Base-by-base conservation (phyloP, 176 grass and related monocot species). In the Avena eriantha region DNA sequence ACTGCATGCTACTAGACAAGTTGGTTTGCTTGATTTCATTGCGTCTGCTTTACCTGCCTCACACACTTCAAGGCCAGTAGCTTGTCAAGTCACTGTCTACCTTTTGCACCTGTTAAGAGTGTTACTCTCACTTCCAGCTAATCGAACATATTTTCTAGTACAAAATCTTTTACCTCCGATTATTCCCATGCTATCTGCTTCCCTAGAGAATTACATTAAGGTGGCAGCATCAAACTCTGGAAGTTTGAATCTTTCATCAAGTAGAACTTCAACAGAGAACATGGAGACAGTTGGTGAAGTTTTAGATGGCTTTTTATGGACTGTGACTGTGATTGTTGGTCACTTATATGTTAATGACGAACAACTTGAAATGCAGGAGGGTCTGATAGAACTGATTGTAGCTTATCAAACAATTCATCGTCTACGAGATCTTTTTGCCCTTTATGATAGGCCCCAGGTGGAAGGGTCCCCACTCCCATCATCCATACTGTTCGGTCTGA, bases 401-500 rank as follows among this genome's bases (percentile, higher is more conserved):
- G 90, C 97, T 91, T 99, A 99, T 93, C 92, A 96, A 90, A 92
- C 96, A 79, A 94, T 99, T 85, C 97, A 99, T 86, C 92, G 87
- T 79, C 55, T 99, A 36, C 92, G 97, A 81, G 97, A 99, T 91
- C 85, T 99, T 56, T 99, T 99, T 90, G 94, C 94, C 45, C 94
- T 99, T 84, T 99, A 96, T 81, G 97, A 99, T 75, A 91, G 97
- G 78, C 97, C 97, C 2, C 94, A 94, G 90, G 92, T 99, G 66
- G 97, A 99, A 99, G 97, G 97, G 89, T 94, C 97, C 43, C 94
- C 97, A 83, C 92, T 99, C 53, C 97, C 97, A 85, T 94, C 94
- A 85, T 93, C 97, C 35, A 94, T 99, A 91, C 83, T 99, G 55
- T 93, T 90, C 78, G 92, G 94, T 93, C 92, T 99, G 59, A 93